Percentiles rank a stretch among this genome's conserved stretches.
Evolutionary conservation across 352 stramenopile species (phyloP).

Genomic region (Phytophthora sojae): DNA sequence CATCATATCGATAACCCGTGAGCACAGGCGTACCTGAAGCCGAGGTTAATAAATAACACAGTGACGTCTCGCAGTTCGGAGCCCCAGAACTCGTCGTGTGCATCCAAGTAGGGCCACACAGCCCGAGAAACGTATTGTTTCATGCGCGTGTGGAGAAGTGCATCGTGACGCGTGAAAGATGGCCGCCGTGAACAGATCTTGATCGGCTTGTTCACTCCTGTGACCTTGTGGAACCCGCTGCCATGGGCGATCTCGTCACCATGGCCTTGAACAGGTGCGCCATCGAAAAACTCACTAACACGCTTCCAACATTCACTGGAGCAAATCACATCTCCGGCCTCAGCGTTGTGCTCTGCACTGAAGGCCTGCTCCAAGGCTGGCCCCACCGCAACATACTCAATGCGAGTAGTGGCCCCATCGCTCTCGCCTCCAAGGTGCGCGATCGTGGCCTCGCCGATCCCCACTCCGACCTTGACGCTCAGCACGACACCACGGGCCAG

Average conservation of each 20-base stretch:
- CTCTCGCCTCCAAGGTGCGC: conserved; percentile 91
- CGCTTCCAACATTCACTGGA: conserved; percentile 86
- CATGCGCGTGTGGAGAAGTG: conserved; percentile 85
- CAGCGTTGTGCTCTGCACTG: conserved; percentile 84
- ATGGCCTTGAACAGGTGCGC: conserved; percentile 41
- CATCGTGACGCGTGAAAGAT: conserved; percentile 82
- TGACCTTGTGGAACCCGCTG: conserved; percentile 69
- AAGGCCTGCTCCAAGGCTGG: conserved; percentile 94
- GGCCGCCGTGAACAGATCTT: conserved; percentile 72
- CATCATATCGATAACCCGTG: background rate
- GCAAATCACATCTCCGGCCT: conserved; percentile 91
- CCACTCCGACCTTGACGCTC: conserved; percentile 96
- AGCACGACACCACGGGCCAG: conserved; percentile 87
- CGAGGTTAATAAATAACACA: conserved; percentile 95
- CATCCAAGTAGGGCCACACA: conserved; percentile 92
- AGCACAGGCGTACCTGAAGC: conserved; percentile 71
- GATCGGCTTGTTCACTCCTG: conserved; percentile 59
- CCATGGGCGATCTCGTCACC: conserved; percentile 1
- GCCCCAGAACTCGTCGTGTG: conserved; percentile 94
- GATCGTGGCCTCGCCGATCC: conserved; percentile 87
- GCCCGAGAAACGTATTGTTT: conserved; percentile 93
- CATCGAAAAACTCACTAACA: conserved; percentile 69
- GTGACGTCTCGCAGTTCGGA: conserved; percentile 92
- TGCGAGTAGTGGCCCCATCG: conserved; percentile 77
- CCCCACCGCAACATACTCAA: conserved; percentile 94